These are phyloP conservation scores for Knoxia roxburghii DNA, from an alignment of 257 asterid species.

Conservation along the genomic window DNA sequence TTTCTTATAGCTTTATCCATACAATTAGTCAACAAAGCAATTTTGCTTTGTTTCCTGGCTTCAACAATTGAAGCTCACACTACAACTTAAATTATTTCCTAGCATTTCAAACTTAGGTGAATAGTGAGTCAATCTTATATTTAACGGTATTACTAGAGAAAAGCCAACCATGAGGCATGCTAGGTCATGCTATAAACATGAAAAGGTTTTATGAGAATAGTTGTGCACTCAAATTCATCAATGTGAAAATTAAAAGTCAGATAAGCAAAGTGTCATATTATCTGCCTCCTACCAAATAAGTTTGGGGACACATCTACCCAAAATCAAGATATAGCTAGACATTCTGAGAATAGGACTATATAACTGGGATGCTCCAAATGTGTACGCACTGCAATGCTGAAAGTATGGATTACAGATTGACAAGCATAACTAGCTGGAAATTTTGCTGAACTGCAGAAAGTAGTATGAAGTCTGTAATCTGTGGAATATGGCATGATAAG, in stretches of 20 bases:
- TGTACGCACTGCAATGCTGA: too few species aligned
- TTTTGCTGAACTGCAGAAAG: too few species aligned
- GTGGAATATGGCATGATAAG: too few species aligned
- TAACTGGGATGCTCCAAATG: not conserved
- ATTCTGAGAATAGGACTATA: not conserved
- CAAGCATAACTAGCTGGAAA: too few species aligned
- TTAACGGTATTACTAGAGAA: too few species aligned
- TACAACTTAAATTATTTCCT: not conserved
- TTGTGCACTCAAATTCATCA: not conserved
- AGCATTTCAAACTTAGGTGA: not conserved
- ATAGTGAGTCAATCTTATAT: not conserved
- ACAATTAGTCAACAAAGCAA: too few species aligned
- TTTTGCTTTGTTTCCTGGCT: not conserved
- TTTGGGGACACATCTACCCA: not conserved
- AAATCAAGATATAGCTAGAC: not conserved
- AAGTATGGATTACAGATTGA: too few species aligned
- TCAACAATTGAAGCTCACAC: not conserved
- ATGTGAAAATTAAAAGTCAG: not conserved
- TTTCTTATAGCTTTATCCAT: not conserved
- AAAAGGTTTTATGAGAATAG: not conserved
- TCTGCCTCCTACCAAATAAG: not conserved
- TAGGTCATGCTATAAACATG: not conserved
- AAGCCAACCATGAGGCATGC: not conserved
- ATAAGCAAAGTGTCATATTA: not conserved
- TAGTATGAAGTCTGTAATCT: too few species aligned